phyloP scores from a whole-genome alignment of 164 flowering plant genomes.

The Macadamia integrifolia region DNA sequence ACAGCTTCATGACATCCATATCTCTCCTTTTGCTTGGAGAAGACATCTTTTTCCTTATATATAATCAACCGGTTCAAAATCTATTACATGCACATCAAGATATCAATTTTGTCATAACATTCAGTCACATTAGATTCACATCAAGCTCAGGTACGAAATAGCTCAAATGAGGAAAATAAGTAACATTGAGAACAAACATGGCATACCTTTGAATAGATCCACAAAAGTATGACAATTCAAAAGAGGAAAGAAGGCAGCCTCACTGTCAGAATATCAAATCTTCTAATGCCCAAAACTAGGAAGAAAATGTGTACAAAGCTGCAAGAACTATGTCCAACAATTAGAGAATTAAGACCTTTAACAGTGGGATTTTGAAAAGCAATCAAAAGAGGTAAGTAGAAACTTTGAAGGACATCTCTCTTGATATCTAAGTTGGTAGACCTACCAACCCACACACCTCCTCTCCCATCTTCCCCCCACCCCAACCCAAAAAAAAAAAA shows the following conservation, averaged over 20 bases:
- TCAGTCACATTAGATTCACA: neutral
- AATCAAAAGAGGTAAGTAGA: neutral
- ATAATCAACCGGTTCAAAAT: constrained; percentile 6
- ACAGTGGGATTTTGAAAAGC: neutral
- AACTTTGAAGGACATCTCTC: no score
- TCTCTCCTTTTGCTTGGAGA: constrained; percentile 65
- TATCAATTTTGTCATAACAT: neutral
- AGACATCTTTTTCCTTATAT: constrained; percentile 31
- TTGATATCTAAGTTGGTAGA: no score
- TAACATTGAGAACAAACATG: neutral
- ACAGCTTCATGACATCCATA: constrained; percentile 66
- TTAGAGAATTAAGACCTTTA: neutral
- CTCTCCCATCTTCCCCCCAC: no score
- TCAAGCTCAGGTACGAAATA: neutral
- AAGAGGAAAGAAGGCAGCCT: neutral
- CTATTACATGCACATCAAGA: constrained; percentile 7
- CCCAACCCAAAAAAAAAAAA: no score
- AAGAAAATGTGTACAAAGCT: neutral
- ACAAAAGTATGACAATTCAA: neutral
- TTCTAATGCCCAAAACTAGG: neutral
- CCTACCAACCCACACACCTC: no score
- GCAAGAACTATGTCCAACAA: neutral
- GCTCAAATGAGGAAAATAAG: neutral
- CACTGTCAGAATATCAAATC: neutral
- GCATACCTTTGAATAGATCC: neutral